Evolutionary conservation across 176 grass and related monocot species (phyloP).

Genomic region (Carex pumila): DNA sequence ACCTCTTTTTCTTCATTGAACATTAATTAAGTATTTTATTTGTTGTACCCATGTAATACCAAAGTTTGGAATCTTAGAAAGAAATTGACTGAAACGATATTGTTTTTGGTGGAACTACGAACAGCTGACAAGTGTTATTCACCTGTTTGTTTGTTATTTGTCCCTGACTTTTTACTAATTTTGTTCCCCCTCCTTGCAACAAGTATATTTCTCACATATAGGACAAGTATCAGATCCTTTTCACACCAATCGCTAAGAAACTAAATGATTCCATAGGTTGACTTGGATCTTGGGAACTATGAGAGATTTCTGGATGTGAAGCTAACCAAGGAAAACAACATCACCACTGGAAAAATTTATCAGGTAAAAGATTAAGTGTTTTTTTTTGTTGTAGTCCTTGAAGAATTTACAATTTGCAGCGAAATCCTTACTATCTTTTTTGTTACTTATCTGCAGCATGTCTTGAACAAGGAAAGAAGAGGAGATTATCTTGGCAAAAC

Average conservation of each 20-base stretch:
- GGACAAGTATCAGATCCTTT: background rate
- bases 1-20: background rate
- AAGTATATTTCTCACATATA: background rate
- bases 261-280: constrained; percentile 24
- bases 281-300: constrained; percentile 51
- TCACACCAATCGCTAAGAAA: background rate
- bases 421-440: background rate
- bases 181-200: background rate
- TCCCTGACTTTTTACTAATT: background rate
- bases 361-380: constrained; percentile 19
- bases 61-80: background rate
- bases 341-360: constrained; percentile 48
- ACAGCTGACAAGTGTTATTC: background rate
- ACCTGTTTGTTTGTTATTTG: background rate
- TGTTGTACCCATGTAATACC: background rate
- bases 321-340: constrained; percentile 42
- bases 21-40: background rate
- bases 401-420: background rate
- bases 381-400: constrained; percentile 8
- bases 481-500: constrained; percentile 52
- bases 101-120: background rate
- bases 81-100: constrained; percentile 7
- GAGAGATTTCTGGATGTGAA: constrained; percentile 47
- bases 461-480: constrained; percentile 44
- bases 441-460: constrained; percentile 13